Evolutionary conservation across 768 basidiomycete genomes (phyloP), one percentile per base, ranked within the genome.

Genomic region (button mushroom (Agaricus bisporus)): DNA sequence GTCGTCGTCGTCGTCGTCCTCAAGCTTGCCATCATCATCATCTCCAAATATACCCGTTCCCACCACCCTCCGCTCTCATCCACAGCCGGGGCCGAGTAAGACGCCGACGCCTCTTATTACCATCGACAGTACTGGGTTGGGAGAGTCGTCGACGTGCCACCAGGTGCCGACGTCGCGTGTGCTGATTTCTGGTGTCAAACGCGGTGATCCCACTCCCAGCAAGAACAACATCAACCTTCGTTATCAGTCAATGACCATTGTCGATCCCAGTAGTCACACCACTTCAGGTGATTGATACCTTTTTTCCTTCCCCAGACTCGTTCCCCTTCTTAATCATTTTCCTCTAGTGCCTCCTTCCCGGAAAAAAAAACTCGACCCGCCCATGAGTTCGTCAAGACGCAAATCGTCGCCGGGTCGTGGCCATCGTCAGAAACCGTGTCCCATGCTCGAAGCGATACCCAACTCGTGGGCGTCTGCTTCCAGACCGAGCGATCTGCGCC

Each of bases 401-500:
- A 26, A 14, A n/a, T 12, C 35, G 4, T 18, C 51, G 15, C 35
- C 35, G 5, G 18, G 18, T 9, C 51, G 51, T 15, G 43, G 11
- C 8, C 38, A 20, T 7, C 45, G 52, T 12, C 38, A 46, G 10
- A 48, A 42, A 20, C 46, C 53, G 11, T 26, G 53, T 6, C 9
- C 28, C 4, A 54, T 11, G 20, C 47, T 54, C 12, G 53, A 54
- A 20, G 53, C 53, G 28, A 48, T 54, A 8, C 53, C 53, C 25
- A 42, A 36, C 25, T 54, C 53, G 6, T 54, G 53, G 53, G 53
- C 52, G 17, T 54, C 52, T 39, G 52, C 53, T 25, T 54, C 53
- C 4, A 38, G 46, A 37, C 53, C 53, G 2, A 54, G 53, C 29
- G 53, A 54, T 48, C 25, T 54, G 7, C 53, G 53, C 15, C 53